A percentile compares a stretch with the other conserved stretches of the same genome.
Conservation (phyloP, 768 basidiomycete species). For the Paxillus rubicundulus region DNA sequence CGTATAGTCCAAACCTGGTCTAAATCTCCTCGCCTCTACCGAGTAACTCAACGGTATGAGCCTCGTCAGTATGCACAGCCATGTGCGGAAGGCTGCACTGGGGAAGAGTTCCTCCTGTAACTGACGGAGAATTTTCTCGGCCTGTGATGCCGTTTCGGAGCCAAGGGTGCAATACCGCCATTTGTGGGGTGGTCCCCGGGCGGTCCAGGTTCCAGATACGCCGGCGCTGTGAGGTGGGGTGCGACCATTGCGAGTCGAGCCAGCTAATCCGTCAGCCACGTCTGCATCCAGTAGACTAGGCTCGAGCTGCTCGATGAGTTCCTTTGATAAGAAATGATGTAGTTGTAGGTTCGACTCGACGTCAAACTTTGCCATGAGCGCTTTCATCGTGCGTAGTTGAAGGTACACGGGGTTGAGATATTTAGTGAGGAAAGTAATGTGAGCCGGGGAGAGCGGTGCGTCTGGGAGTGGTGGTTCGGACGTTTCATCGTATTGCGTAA, state of each 20-base stretch:
- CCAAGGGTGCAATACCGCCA: conserved; percentile 83
- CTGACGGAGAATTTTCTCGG: conserved; percentile 23
- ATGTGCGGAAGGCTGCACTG: conserved; percentile 83
- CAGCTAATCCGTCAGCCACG: conserved; percentile 57
- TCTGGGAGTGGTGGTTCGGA: conserved; percentile 51
- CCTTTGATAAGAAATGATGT: conserved; percentile 74
- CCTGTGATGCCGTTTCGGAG: background rate
- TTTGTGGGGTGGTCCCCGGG: conserved; percentile 90
- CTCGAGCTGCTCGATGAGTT: conserved; percentile 68
- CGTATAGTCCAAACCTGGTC: conserved; percentile 93
- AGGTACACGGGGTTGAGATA: conserved; percentile 93
- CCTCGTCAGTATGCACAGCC: conserved; percentile 72
- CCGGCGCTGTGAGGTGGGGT: conserved; percentile 75
- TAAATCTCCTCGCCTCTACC: conserved; percentile 83
- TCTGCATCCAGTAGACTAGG: conserved; percentile 63
- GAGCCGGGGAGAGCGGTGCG: conserved; percentile 50
- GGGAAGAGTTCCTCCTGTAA: conserved; percentile 80
- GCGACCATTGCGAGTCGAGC: conserved; percentile 43
- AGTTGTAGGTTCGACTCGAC: conserved; percentile 87
- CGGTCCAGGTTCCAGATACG: conserved; percentile 53
- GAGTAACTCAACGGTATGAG: conserved; percentile 70
- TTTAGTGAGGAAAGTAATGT: conserved; percentile 71
- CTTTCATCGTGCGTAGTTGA: conserved; percentile 73
- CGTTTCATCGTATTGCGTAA: conserved; percentile 50
- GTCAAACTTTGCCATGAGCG: conserved; percentile 77